These are phyloP conservation scores for Pichia sp. DNA, from an alignment of 1,139 yeast species.

Conservation along the genomic window DNA sequence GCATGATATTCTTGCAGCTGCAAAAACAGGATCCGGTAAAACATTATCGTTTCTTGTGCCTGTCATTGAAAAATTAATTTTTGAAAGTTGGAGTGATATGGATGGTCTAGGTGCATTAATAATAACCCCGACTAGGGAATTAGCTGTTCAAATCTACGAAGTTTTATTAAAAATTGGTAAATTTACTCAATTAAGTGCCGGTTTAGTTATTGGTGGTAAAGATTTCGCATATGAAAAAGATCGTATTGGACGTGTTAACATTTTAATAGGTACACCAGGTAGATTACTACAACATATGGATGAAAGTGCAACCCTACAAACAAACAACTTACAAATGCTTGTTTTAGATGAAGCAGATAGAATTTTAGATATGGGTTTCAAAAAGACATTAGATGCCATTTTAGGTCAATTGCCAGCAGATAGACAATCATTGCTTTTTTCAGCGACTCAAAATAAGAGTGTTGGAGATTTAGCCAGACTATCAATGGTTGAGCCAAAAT, in stretches of 20 bases:
- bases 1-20: constrained; percentile 83
- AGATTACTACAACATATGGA: constrained; percentile 91
- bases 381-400: constrained; percentile 79
- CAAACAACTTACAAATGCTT: constrained; percentile 70
- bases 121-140: constrained; percentile 88
- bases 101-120: constrained; percentile 94
- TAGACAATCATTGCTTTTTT: constrained; percentile 82
- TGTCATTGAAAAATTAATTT: constrained; percentile 61
- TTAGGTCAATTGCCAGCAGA: constrained; percentile 74
- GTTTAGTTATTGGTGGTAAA: constrained; percentile 94
- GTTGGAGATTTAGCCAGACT: constrained; percentile 84
- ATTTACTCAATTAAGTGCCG: constrained; percentile 78
- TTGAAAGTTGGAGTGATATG: constrained; percentile 73
- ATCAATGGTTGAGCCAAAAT: constrained; percentile 72
- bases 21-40: constrained; percentile 95
- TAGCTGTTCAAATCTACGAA: constrained; percentile 91
- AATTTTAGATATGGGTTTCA: constrained; percentile 94
- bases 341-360: constrained; percentile 96
- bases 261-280: constrained; percentile 94
- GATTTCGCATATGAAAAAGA: constrained; percentile 85
- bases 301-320: constrained; percentile 81
- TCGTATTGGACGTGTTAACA: constrained; percentile 75
- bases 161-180: constrained; percentile 82
- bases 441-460: constrained; percentile 90
- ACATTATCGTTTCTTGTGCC: constrained; percentile 90